phyloP scores from a whole-genome alignment of 352 stramenopile species.

The Phytopythium oedochilum region DNA sequence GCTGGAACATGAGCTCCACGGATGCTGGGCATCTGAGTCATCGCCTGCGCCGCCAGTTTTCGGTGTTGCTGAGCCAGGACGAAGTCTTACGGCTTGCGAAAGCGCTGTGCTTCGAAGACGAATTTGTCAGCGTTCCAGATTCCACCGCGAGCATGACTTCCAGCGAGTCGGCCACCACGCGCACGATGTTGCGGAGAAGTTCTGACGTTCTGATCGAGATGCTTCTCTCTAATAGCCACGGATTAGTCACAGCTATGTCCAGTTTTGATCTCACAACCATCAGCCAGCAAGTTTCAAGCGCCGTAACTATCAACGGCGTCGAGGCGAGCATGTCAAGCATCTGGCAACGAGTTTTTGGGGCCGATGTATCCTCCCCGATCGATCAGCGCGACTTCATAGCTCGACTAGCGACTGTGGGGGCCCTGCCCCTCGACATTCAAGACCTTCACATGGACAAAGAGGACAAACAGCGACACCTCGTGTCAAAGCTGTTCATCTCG shows the following conservation, averaged over 20 bases:
- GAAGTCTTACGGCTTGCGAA: constrained; percentile 37
- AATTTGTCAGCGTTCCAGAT: background rate
- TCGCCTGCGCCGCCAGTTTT: background rate
- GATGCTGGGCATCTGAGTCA: background rate
- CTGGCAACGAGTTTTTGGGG: constrained; percentile 44
- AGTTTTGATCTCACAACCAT: constrained; percentile 21
- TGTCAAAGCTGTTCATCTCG: constrained; percentile 32
- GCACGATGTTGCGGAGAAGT: constrained; percentile 10
- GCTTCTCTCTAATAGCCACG: constrained; percentile 12
- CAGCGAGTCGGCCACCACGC: background rate
- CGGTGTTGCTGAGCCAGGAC: background rate
- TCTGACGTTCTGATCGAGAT: constrained; percentile 31
- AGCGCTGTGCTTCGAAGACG: constrained; percentile 36
- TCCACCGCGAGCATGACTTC: background rate
- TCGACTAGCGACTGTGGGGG: background rate
- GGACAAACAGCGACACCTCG: background rate
- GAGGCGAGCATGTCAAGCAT: constrained; percentile 27
- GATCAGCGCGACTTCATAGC: constrained; percentile 17
- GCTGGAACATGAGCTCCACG: background rate
- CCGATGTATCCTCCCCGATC: constrained; percentile 19
- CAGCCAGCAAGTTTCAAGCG: constrained; percentile 19
- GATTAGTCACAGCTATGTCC: constrained; percentile 24
- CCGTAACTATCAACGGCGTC: background rate
- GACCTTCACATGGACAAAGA: background rate
- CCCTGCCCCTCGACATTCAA: background rate